Evolutionary conservation across 2,329 filamentous ascomycete genomes (phyloP).

Genomic region (Metarhizium robertsii): DNA sequence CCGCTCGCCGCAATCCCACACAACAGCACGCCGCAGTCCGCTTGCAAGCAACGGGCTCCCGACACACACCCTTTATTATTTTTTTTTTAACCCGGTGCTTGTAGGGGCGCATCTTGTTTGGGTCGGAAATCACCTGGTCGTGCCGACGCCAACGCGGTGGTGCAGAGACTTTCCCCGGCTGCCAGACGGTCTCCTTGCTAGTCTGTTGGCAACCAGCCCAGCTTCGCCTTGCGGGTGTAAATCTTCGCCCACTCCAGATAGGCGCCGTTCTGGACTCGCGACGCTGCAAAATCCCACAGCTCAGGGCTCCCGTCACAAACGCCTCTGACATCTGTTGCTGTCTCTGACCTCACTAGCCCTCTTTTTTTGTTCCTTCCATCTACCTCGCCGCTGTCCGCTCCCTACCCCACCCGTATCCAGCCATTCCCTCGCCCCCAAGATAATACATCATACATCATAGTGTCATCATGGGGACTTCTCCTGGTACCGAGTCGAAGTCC

Average conservation of each 20-base stretch:
- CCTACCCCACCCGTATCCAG: slow-evolving; percentile 18
- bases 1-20: slow-evolving; percentile 18
- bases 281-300: neutral
- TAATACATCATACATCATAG: slow-evolving; percentile 39
- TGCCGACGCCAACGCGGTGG: slow-evolving; percentile 2
- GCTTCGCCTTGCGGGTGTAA: slow-evolving; percentile 3
- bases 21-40: slow-evolving; percentile 2
- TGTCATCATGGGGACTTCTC: slow-evolving; percentile 40
- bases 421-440: slow-evolving; percentile 15
- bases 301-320: slow-evolving; percentile 3
- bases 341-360: slow-evolving; percentile 32
- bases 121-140: neutral
- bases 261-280: neutral
- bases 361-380: slow-evolving; percentile 16
- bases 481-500: slow-evolving; percentile 36
- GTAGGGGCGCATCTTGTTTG: neutral
- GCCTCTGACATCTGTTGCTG: slow-evolving; percentile 11
- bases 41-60: slow-evolving; percentile 1
- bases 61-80: neutral
- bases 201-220: neutral
- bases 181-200: neutral
- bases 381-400: slow-evolving; percentile 11
- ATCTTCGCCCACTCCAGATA: slow-evolving; percentile 7
- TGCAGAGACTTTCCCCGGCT: slow-evolving; percentile 4
- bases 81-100: neutral